Evolutionary conservation across 106 monocot species (phyloP), one percentile per base, ranked within the genome.

Genomic region (Posidonia australis): DNA sequence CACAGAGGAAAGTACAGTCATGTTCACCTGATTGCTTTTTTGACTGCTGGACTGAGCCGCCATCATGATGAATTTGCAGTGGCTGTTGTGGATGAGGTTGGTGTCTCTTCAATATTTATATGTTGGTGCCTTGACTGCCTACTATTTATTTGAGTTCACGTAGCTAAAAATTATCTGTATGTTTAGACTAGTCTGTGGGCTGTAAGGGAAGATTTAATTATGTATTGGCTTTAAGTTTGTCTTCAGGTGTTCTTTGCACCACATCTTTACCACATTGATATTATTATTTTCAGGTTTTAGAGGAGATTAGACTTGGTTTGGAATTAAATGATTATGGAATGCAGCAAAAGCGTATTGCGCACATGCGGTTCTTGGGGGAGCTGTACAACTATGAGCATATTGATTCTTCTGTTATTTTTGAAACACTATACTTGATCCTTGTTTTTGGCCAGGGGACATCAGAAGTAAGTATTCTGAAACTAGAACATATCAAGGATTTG

Each of bases 1-100:
- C 90, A 96, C 74, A 90, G 76, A 44, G 96, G 96, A 63, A 96
- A 96, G 51, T 96, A 84, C 61, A 90, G 84, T 67, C 96, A 96
- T 23, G 87, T 96, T 53, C 82, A 90, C 70, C 71, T 96, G 53
- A 87, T 96, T 69, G 96, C 90, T 48, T 54, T 85, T 31, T 84
- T 96, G 28, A 85, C 90, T 53, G 90, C 82, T 42, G 90, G 90
- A 22, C 82, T 96, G 18, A 84, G 84, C 70, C 87, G 84, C 55
- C 84, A 90, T 72, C 96, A 96, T 55, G 81, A 87, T 77, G 90
- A 84, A 77, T 96, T 96, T 71, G 80, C 87, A 17, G 87, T 96
- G 16, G 84, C 90, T 51, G 82, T 96, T 44, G 87, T 96, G 3
- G 96, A 96, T 68, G 96, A 96, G 96, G 96, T 90, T 47, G 63